Conservation (phyloP, 306 rosid species). For the Fagus sylvatica region DNA sequence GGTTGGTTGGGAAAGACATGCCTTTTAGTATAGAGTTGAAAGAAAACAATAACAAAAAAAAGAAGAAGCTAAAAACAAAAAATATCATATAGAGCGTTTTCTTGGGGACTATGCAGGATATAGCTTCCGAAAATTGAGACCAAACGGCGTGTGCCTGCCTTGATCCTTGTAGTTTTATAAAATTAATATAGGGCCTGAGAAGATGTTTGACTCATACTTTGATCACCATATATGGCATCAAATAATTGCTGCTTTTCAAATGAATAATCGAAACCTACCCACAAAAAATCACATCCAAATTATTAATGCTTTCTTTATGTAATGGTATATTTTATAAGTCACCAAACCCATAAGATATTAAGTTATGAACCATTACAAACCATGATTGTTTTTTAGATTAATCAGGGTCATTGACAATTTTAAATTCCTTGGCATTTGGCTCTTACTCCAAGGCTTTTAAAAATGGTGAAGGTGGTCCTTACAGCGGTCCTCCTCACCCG, state of each 20-base stretch:
- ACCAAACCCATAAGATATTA: neutral
- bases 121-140: neutral
- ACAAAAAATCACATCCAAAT: neutral
- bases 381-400: neutral
- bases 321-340: neutral
- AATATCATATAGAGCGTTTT: neutral
- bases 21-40: neutral
- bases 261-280: neutral
- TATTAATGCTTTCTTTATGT: neutral
- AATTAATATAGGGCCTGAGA: neutral
- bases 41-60: neutral
- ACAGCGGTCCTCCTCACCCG: constrained; percentile 1
- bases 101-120: neutral
- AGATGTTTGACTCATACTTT: neutral
- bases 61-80: neutral
- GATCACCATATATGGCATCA: neutral
- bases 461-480: neutral
- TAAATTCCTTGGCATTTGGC: too few relatives aligned
- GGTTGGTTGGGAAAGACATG: neutral
- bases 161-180: neutral
- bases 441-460: too few relatives aligned
- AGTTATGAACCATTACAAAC: neutral
- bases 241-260: neutral
- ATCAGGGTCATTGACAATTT: too few relatives aligned
- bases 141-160: neutral